These are phyloP conservation scores for Penicillium pulvis DNA, from an alignment of 495 filamentous ascomycete species.

Conservation along the genomic window DNA sequence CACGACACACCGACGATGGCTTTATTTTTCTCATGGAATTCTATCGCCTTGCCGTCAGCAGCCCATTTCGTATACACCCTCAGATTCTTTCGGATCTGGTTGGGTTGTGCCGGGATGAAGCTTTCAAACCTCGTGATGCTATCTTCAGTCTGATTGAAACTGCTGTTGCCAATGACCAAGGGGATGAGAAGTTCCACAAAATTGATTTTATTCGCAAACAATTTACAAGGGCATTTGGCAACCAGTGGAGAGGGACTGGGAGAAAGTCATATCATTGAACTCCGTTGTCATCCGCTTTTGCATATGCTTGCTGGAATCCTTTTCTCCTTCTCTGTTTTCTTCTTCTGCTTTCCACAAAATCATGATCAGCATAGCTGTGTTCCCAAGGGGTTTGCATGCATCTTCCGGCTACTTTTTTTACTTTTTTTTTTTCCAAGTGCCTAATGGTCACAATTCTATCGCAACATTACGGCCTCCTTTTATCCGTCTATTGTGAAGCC, in stretches of 20 bases:
- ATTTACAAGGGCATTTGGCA: not conserved
- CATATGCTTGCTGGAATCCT: conserved; percentile 6
- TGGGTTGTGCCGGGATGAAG: conserved; percentile 39
- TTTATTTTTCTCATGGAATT: conserved; percentile 59
- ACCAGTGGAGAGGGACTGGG: conserved; percentile 1
- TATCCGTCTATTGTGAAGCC: conserved; percentile 17
- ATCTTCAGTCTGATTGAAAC: not conserved
- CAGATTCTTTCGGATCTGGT: conserved; percentile 57
- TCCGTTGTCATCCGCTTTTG: conserved; percentile 14
- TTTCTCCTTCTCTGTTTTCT: conserved; percentile 18
- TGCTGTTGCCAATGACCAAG: not conserved
- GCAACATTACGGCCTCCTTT: conserved; percentile 21
- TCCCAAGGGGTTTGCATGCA: conserved; percentile 26
- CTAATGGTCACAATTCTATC: conserved; percentile 22
- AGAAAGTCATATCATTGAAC: conserved; percentile 25
- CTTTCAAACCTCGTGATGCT: not conserved
- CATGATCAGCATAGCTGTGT: conserved; percentile 30
- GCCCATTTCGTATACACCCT: conserved; percentile 49
- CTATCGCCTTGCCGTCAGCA: conserved; percentile 57
- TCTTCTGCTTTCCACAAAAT: conserved; percentile 24
- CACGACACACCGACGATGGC: conserved; percentile 51
- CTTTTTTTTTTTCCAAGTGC: conserved; percentile 16
- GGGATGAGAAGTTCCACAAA: not conserved
- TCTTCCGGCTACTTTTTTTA: conserved; percentile 17
- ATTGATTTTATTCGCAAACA: not conserved